Conservation (phyloP, 441 rosid genomes). For the Adansonia grandidieri region DNA sequence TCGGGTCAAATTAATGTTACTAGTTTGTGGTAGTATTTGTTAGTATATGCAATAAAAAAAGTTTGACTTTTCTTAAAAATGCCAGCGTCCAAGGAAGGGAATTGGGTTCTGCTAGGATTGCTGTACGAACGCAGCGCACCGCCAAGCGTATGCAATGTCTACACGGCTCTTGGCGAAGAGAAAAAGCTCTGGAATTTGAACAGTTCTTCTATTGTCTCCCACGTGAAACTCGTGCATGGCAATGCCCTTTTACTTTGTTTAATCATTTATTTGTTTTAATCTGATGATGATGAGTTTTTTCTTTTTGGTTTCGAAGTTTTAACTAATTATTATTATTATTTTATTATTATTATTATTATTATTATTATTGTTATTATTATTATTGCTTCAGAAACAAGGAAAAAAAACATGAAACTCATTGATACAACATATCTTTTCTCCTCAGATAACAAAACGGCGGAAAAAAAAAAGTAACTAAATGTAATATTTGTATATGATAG, state of each 20-base stretch:
- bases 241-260: not conserved
- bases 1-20: not conserved
- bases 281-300: not conserved
- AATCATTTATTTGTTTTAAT: not conserved
- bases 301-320: not conserved
- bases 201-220: not conserved
- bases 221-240: not conserved
- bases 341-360: too few relatives aligned
- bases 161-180: not conserved
- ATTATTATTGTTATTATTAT: too few relatives aligned
- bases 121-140: not conserved
- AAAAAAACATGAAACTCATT: too few relatives aligned
- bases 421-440: too few relatives aligned
- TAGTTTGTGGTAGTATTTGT: not conserved
- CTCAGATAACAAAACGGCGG: not conserved
- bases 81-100: not conserved
- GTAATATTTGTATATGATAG: not conserved
- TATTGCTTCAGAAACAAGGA: too few relatives aligned
- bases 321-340: too few relatives aligned
- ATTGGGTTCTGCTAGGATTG: not conserved
- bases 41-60: not conserved
- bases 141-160: not conserved
- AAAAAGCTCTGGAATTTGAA: too few relatives aligned
- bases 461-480: not conserved
- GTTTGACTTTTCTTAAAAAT: not conserved